These are phyloP conservation scores for Bertia moriformis DNA, from an alignment of 2,329 filamentous ascomycete species.

Conservation along the genomic window DNA sequence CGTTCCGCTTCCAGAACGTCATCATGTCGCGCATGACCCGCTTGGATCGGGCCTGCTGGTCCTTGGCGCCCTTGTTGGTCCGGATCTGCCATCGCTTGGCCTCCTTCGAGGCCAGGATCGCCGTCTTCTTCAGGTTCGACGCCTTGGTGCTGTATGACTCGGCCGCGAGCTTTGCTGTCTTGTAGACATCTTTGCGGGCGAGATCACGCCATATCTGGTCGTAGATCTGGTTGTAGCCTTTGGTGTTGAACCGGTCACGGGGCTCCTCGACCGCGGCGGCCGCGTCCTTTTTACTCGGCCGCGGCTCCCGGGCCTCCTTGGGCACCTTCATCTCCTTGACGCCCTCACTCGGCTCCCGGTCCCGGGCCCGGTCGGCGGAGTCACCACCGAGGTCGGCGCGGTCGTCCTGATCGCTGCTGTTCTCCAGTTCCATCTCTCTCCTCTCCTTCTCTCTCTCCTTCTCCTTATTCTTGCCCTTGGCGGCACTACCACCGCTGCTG, in stretches of 20 bases:
- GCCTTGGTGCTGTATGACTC: constrained; percentile 75
- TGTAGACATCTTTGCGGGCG: constrained; percentile 81
- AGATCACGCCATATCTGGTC: constrained; percentile 95
- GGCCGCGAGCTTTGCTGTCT: constrained; percentile 76
- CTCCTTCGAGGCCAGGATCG: constrained; percentile 90
- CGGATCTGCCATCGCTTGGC: constrained; percentile 92
- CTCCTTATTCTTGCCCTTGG: constrained; percentile 24
- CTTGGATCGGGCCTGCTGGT: constrained; percentile 91
- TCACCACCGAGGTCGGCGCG: constrained; percentile 5
- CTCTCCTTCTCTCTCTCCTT: constrained; percentile 14
- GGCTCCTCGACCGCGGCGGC: constrained; percentile 33
- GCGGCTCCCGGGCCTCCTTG: constrained; percentile 26
- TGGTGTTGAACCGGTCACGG: constrained; percentile 63
- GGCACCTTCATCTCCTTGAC: constrained; percentile 11
- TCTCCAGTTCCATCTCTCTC: too few relatives aligned
- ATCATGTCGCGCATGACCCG: constrained; percentile 99
- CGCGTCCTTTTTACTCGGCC: constrained; percentile 28
- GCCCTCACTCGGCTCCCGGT: constrained; percentile 21
- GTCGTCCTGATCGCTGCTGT: constrained; percentile 10
- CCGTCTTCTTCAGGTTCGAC: constrained; percentile 96
- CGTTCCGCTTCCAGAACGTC: constrained; percentile 97
- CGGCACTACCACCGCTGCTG: constrained; percentile 46
- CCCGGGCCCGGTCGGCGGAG: constrained; percentile 19
- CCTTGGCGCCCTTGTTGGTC: constrained; percentile 97
- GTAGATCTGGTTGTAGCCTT: constrained; percentile 91